These are phyloP conservation scores for Jatropha podagrica DNA, from an alignment of 441 rosid genomes.

Conservation along the genomic window DNA sequence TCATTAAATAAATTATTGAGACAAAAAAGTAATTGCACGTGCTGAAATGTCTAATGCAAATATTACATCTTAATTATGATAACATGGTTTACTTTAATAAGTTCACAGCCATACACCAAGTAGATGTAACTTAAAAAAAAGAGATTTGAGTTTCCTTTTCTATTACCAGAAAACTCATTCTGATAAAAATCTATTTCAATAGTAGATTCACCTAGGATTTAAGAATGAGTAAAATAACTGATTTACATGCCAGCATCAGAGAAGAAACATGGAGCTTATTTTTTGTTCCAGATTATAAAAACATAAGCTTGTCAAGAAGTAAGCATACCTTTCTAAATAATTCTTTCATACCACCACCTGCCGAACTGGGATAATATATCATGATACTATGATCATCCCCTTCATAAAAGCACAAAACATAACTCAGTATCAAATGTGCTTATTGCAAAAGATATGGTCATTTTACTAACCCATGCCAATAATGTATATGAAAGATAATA, in stretches of 20 bases:
- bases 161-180: not conserved
- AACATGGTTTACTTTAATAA: not conserved
- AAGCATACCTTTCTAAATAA: conserved; percentile 90
- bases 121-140: not conserved
- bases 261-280: not conserved
- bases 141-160: not conserved
- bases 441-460: conserved; percentile 17
- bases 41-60: conserved; percentile 7
- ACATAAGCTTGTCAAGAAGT: conserved; percentile 14
- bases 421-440: conserved; percentile 24
- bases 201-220: conserved; percentile 13
- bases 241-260: not conserved
- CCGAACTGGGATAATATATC: conserved; percentile 99
- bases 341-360: conserved; percentile 99
- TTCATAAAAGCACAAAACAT: conserved; percentile 35
- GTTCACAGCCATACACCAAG: conserved; percentile 11
- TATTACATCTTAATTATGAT: not conserved
- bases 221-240: not conserved
- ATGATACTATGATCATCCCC: conserved; percentile 99
- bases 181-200: conserved; percentile 3
- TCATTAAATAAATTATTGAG: not conserved
- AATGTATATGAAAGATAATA: not conserved
- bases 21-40: conserved; percentile 14
- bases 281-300: not conserved
- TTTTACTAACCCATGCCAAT: conserved; percentile 13